Base-by-base conservation (phyloP, 2,329 filamentous ascomycete species). In the Grosmannia serpens region DNA sequence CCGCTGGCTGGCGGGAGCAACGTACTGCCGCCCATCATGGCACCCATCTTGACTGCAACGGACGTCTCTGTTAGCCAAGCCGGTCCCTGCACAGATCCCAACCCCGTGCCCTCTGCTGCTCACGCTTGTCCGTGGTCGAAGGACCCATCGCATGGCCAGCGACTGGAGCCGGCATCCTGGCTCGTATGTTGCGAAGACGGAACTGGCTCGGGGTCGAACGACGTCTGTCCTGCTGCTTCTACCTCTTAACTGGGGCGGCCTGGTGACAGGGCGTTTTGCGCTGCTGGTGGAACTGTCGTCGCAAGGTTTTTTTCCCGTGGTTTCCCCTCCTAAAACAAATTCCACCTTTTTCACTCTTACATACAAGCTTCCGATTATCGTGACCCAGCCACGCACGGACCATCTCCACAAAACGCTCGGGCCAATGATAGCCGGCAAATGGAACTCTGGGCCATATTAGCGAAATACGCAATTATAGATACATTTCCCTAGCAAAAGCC, bases 21-120 rank as follows among this genome's bases (percentile, higher is more conserved):
- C 91, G 68, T 88, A 97, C 92, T 95, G 71, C 91, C 89, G 66
- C 94, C 94, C 91, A 97, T 97, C 86, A 99, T 86, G 63, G 88
- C 91, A 67, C 94, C 94, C 91, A 97, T 96, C 80, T 96, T 96
- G 73, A 91, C 91, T 95, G 71, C 58, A 59, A 5, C 2, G 26
- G 9, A 17, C 29, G 17, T 1, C 35, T 60, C 1, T 60, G 68
- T 70, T 67, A 71, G 70, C 64, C 15, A 26, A 3, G 46, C 29
- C 22, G 3, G 4, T 24, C 9, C 4, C 17, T 5, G 15, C 27
- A 31, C 20, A 41, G 4, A 41, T 17, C 38, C 20, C 38, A 9
- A 27, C 8, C 2, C 29, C 9, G 26, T n/a, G 15, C 27, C 27
- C 29, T 15, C 58, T 68, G 44, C 22, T 13, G 61, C 70, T 49